Base-by-base conservation (phyloP, 306 rosid genomes). In the Lablab purpureus region DNA sequence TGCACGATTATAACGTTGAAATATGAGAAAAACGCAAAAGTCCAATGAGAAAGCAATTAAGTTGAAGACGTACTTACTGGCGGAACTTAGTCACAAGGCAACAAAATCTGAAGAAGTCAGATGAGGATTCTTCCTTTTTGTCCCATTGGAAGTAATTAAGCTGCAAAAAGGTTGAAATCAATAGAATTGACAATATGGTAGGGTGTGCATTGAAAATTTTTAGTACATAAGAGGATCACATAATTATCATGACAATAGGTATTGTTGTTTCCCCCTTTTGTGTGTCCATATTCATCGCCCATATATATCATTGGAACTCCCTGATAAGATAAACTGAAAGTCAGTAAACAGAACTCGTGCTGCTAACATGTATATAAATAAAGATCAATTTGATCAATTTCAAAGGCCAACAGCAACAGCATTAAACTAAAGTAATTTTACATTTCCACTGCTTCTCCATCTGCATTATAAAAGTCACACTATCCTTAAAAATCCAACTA, bases 221-320 rank as follows among this genome's bases (percentile, higher is more conserved):
- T 23, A 80, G 73, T 27, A 46, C 71, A 83, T 18, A 67, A 82
- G 90, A 75, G 81, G 70, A 85, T 87, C 80, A 95, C 99, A 74
- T 88, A 78, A 81, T 91, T 90, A 87, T 95, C 99, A 22, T 95
- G 99, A 88, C 99, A 95, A 82, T 95, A 95, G 74, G 97, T 88
- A 83, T 95, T 95, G 91, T 95, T 95, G 89, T 95, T 95, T 63
- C 99, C 99, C 17, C 97, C 94, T 80, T 95, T 95, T n/a, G 99
- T 91, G 77, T 95, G 99, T 59, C 98, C 98, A 50, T 95, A 95
- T 86, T 95, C 99, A 79, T 95, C 99, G 10, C 99, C 99, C 99
- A 93, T 95, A 62, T 74, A 62, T 80, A 95, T 90, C 99, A 95
- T 88, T 0, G 98, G 98, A 77, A 95, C 97, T 55, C 99, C 99